Evolutionary conservation across 306 rosid species (phyloP).

Genomic region (cucumber (Cucumis sativus)): DNA sequence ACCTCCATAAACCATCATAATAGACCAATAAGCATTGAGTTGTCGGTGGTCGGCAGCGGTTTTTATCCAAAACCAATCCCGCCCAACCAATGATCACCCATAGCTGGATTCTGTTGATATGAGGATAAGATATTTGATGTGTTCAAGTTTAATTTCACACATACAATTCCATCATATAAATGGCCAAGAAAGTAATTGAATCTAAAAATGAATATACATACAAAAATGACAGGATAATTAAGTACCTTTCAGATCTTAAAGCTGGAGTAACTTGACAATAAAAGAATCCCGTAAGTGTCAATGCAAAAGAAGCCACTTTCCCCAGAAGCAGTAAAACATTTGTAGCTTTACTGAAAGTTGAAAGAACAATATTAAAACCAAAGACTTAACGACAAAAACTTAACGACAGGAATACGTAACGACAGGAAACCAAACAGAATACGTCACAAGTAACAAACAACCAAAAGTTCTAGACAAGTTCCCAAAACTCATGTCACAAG

Average conservation of each 20-base stretch:
- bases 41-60: too few species aligned
- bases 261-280: slow-evolving; percentile 44
- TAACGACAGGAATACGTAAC: neutral
- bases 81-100: too few species aligned
- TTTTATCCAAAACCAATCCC: too few species aligned
- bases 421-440: neutral
- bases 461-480: slow-evolving; percentile 5
- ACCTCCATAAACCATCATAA: too few species aligned
- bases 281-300: slow-evolving; percentile 77
- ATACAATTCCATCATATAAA: too few species aligned
- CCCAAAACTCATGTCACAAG: slow-evolving; percentile 17
- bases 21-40: too few species aligned
- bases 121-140: too few species aligned
- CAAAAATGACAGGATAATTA: slow-evolving; percentile 28
- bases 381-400: neutral
- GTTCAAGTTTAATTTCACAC: too few species aligned
- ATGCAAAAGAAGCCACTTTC: slow-evolving; percentile 62
- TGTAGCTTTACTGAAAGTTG: slow-evolving; percentile 48
- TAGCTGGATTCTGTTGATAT: too few species aligned
- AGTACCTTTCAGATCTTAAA: slow-evolving; percentile 22
- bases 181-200: neutral
- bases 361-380: slow-evolving; percentile 2
- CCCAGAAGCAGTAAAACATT: slow-evolving; percentile 62
- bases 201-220: slow-evolving; percentile 24
- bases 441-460: neutral